A percentile compares a stretch with the other conserved stretches of the same genome.
These are phyloP conservation scores for Leccinum griseonigrum DNA, from an alignment of 1,284 basidiomycete species.

Conservation along the genomic window DNA sequence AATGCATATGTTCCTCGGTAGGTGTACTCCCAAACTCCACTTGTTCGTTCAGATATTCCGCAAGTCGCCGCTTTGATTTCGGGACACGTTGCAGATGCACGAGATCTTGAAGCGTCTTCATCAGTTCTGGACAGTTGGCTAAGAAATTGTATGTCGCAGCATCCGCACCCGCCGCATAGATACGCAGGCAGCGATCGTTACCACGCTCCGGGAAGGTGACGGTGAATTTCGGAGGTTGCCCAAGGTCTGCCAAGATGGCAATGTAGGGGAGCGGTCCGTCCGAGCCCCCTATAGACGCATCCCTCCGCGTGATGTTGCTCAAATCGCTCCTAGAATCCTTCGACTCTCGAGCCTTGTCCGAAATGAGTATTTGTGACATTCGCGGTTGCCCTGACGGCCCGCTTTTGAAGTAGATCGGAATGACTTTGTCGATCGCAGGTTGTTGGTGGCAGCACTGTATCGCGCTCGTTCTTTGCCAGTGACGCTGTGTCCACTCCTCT, in stretches of 20 bases:
- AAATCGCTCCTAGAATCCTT: background rate
- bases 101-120: background rate
- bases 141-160: background rate
- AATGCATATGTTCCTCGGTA: background rate
- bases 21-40: background rate
- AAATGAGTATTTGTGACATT: constrained; percentile 4
- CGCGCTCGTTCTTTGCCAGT: constrained; percentile 11
- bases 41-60: background rate
- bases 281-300: background rate
- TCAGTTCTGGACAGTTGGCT: background rate
- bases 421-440: constrained; percentile 12
- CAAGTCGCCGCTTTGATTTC: background rate
- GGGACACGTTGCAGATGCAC: background rate
- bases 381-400: background rate
- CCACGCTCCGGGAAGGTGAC: background rate
- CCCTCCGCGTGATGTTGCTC: background rate
- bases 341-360: background rate
- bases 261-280: background rate
- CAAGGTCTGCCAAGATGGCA: background rate
- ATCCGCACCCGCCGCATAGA: background rate
- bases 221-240: background rate
- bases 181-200: background rate
- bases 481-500: constrained; percentile 1
- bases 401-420: constrained; percentile 15
- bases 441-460: constrained; percentile 6